Percentiles rank a stretch among this genome's conserved stretches.
phyloP scores from a whole-genome alignment of 106 monocot species.

The Allium fistulosum region DNA sequence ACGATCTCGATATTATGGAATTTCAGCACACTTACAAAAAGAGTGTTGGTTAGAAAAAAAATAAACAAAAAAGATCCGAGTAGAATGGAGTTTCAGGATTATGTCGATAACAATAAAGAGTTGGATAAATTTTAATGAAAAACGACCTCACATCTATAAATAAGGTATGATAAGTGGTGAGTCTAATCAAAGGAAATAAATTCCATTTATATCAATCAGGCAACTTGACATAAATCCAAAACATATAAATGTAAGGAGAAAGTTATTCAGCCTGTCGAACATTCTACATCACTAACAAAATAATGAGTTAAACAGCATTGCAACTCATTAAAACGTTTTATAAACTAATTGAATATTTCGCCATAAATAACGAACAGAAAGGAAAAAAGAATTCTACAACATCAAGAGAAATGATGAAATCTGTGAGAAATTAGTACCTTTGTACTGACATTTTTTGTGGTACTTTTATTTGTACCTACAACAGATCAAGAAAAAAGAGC shows the following conservation, averaged over 20 bases:
- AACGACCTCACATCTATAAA: no score
- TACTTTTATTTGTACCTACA: conserved; percentile 2
- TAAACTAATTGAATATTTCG: background rate
- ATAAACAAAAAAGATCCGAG: no score
- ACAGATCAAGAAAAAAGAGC: background rate
- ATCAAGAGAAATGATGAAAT: background rate
- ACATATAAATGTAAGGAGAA: background rate
- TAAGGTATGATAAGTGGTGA: no score
- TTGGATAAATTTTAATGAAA: no score
- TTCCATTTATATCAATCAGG: no score
- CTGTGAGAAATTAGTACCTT: background rate
- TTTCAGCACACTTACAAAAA: no score
- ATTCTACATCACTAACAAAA: background rate
- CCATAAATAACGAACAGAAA: background rate
- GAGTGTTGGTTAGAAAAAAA: no score
- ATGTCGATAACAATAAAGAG: no score
- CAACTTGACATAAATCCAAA: no score
- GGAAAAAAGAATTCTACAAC: background rate
- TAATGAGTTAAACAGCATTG: background rate
- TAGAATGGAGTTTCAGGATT: no score
- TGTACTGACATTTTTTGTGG: background rate
- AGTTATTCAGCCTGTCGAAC: background rate
- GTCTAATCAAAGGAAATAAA: no score
- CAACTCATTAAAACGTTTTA: background rate
- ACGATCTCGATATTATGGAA: no score